Evolutionary conservation across 2,329 filamentous ascomycete genomes (phyloP).

Genomic region (Emmonsiellopsis sp.): DNA sequence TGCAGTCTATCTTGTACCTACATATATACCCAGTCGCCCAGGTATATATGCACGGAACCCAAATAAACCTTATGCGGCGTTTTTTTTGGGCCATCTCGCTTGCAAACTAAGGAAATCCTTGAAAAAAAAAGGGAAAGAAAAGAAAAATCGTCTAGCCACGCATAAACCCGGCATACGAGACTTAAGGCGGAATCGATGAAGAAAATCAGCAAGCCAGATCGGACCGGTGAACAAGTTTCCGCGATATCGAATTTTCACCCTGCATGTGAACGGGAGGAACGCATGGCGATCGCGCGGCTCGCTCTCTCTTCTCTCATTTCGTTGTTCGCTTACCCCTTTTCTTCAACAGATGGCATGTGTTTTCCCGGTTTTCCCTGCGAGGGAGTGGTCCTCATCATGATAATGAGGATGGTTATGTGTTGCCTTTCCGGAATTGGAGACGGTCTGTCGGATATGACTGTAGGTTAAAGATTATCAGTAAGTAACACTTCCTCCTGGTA

Average conservation of each 20-base stretch:
- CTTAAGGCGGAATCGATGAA: background rate
- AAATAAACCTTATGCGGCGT: no score
- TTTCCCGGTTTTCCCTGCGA: conserved; percentile 87
- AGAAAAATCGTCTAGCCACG: background rate
- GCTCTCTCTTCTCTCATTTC: no score
- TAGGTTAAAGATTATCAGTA: conserved; percentile 3
- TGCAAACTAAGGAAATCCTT: background rate
- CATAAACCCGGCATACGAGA: background rate
- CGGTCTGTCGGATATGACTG: conserved; percentile 47
- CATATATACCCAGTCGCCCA: no score
- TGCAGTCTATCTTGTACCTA: no score
- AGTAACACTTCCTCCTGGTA: background rate
- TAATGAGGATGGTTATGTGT: conserved; percentile 45
- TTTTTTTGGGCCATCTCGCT: background rate
- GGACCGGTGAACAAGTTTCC: no score
- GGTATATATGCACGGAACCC: no score
- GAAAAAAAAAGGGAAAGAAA: background rate
- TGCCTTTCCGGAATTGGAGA: conserved; percentile 44
- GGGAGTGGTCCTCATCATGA: conserved; percentile 69
- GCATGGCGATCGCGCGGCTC: no score
- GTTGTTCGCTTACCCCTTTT: background rate
- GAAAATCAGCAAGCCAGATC: background rate
- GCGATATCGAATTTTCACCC: no score
- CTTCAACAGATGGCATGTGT: conserved; percentile 73
- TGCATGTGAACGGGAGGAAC: no score